A percentile compares a stretch with the other conserved stretches of the same genome.
Evolutionary conservation across 805 yeast genomes (phyloP).

Genomic region (Myxozyma lipomycoides): DNA sequence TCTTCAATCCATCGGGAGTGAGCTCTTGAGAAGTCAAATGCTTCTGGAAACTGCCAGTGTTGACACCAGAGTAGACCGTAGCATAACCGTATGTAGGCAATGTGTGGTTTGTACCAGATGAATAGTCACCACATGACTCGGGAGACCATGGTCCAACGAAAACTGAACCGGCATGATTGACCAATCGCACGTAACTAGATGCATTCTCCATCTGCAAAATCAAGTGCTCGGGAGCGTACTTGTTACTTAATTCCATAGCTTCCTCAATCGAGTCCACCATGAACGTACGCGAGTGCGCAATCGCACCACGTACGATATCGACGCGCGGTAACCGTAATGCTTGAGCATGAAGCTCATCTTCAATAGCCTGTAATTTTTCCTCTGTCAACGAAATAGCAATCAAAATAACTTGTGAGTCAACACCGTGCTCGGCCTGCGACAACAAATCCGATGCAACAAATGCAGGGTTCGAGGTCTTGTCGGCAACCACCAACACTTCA

Average conservation of each 20-base stretch:
- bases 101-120: slow-evolving; percentile 96
- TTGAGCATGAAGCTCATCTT: slow-evolving; percentile 78
- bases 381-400: slow-evolving; percentile 71
- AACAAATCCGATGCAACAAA: slow-evolving; percentile 95
- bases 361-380: slow-evolving; percentile 61
- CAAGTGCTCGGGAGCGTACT: slow-evolving; percentile 96
- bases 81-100: slow-evolving; percentile 98
- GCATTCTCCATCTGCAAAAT: slow-evolving; percentile 87
- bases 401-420: slow-evolving; percentile 94
- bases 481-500: slow-evolving; percentile 90
- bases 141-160: slow-evolving; percentile 96
- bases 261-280: slow-evolving; percentile 64
- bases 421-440: slow-evolving; percentile 98
- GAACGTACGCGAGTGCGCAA: slow-evolving; percentile 83
- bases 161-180: slow-evolving; percentile 92
- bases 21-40: slow-evolving; percentile 92
- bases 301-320: slow-evolving; percentile 87
- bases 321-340: slow-evolving; percentile 84
- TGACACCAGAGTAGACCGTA: slow-evolving; percentile 94
- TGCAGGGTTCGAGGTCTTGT: slow-evolving; percentile 80
- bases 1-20: slow-evolving; percentile 74
- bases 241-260: slow-evolving; percentile 82
- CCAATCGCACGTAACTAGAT: slow-evolving; percentile 59
- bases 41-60: slow-evolving; percentile 92
- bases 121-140: slow-evolving; percentile 97